Conservation (phyloP, 495 filamentous ascomycete genomes). For the Penicillium maclennaniae region DNA sequence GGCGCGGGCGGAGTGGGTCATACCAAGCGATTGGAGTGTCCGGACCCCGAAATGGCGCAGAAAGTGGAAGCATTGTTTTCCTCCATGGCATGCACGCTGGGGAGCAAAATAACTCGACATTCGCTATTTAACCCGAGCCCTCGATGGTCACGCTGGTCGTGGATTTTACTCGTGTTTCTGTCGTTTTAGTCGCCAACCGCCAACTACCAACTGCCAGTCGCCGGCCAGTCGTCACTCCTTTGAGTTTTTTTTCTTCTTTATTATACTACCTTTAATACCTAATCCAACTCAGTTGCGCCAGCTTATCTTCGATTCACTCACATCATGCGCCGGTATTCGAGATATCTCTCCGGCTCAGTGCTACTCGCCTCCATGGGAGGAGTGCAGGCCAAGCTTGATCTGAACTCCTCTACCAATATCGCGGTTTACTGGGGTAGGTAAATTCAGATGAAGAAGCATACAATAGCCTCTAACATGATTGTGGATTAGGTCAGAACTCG, state of each 20-base stretch:
- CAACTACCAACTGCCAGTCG: neutral
- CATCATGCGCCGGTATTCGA: conserved; percentile 27
- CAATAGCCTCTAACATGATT: neutral
- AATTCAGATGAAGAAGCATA: neutral
- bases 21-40: conserved; percentile 13
- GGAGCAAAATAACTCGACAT: conserved; percentile 11
- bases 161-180: neutral
- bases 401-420: conserved; percentile 46
- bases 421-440: conserved; percentile 60
- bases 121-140: conserved; percentile 20
- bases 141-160: neutral
- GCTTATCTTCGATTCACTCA: neutral
- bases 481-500: conserved; percentile 55
- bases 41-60: conserved; percentile 8
- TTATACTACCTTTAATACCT: conserved; percentile 5
- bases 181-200: conserved; percentile 8
- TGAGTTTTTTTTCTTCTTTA: conserved; percentile 1
- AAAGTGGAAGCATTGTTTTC: conserved; percentile 15
- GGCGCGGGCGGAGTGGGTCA: conserved; percentile 16
- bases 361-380: conserved; percentile 29
- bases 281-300: neutral
- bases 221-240: conserved; percentile 7
- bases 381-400: conserved; percentile 41
- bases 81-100: conserved; percentile 12
- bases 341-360: conserved; percentile 23